Evolutionary conservation across 2,329 filamentous ascomycete species (phyloP).

Genomic region (Curvularia spicifera): DNA sequence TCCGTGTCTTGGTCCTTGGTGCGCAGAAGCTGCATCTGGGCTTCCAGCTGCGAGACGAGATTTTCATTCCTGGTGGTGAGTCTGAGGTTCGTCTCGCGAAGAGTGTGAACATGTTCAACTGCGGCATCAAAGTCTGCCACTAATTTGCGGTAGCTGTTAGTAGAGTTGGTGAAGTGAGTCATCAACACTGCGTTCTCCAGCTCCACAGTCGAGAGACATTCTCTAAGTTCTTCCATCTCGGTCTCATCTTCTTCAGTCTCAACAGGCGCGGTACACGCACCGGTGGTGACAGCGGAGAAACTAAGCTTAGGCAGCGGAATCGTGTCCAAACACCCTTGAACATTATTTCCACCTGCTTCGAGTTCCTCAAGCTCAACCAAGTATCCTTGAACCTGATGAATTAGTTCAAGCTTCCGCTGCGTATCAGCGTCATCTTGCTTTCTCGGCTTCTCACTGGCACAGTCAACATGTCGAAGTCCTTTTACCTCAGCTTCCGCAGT

Average conservation of each 20-base stretch:
- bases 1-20: not conserved
- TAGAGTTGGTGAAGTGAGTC: not conserved
- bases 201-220: not conserved
- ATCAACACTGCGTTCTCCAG: not conserved
- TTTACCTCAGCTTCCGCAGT: conserved; percentile 7
- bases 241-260: not conserved
- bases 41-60: not conserved
- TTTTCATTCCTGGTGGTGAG: not conserved
- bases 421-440: not conserved
- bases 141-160: not conserved
- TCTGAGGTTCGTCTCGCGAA: not conserved
- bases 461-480: conserved; percentile 1
- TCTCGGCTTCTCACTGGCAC: not conserved
- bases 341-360: not conserved
- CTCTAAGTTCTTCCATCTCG: not conserved
- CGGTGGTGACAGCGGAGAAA: not conserved
- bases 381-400: not conserved
- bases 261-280: not conserved
- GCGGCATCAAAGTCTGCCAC: not conserved
- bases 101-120: not conserved
- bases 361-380: not conserved
- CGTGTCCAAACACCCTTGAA: not conserved
- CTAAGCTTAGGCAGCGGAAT: not conserved
- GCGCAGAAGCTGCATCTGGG: not conserved
- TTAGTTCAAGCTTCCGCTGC: not conserved